phyloP scores from a whole-genome alignment of 495 filamentous ascomycete genomes.

The Talaromyces adpressus region DNA sequence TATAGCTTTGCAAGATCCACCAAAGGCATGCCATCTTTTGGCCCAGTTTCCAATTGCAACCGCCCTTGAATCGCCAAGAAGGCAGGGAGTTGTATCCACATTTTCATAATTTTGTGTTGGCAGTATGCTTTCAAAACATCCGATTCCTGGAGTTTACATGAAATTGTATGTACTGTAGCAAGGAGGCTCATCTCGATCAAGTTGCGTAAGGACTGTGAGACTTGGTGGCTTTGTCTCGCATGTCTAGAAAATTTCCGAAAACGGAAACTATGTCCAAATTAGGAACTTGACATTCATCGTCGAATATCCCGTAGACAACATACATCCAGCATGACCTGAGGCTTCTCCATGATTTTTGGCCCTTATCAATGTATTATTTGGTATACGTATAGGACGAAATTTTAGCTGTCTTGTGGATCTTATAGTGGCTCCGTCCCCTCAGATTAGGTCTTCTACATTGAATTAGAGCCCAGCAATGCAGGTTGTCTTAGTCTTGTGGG shows the following conservation, averaged over 20 bases:
- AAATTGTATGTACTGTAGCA: not conserved
- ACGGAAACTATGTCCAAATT: not conserved
- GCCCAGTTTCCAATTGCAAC: not conserved
- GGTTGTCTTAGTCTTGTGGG: not conserved
- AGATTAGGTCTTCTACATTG: not conserved
- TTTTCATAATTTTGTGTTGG: not conserved
- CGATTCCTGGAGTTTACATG: not conserved
- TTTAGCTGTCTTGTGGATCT: not conserved
- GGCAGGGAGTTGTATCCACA: not conserved
- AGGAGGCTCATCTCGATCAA: not conserved
- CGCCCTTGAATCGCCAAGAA: not conserved
- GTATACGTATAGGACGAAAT: not conserved
- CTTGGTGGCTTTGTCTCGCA: not conserved
- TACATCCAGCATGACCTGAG: not conserved
- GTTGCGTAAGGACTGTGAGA: not conserved
- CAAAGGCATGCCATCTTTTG: not conserved
- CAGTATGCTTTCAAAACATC: not conserved
- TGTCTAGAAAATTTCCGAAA: not conserved
- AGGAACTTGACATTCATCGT: not conserved
- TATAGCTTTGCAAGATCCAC: not conserved
- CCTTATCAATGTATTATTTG: not conserved
- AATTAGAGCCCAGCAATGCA: not conserved
- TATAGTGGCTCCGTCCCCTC: not conserved
- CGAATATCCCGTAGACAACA: not conserved
- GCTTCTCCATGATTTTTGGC: not conserved